These are phyloP conservation scores for Claviceps arundinis DNA, from an alignment of 2,329 filamentous ascomycete species.

Conservation along the genomic window DNA sequence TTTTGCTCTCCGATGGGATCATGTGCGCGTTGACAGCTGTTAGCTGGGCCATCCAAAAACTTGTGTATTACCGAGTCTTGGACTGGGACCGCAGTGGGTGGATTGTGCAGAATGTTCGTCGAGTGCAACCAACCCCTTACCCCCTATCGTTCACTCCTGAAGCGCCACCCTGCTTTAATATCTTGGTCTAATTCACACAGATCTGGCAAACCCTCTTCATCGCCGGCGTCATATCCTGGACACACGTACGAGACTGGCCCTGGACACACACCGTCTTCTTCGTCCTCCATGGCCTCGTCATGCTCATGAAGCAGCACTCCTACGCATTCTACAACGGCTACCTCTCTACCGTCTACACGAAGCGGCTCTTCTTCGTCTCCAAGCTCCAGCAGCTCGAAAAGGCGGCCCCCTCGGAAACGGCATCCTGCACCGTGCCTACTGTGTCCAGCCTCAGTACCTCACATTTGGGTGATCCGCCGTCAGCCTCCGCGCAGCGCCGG, in stretches of 20 bases:
- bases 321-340: slow-evolving; percentile 72
- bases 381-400: slow-evolving; percentile 45
- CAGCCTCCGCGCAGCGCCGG: slow-evolving; percentile 27
- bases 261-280: slow-evolving; percentile 76
- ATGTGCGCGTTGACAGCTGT: slow-evolving; percentile 56
- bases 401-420: slow-evolving; percentile 31
- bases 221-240: slow-evolving; percentile 47
- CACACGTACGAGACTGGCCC: slow-evolving; percentile 60
- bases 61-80: slow-evolving; percentile 44
- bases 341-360: slow-evolving; percentile 45
- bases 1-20: slow-evolving; percentile 51
- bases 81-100: slow-evolving; percentile 57
- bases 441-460: slow-evolving; percentile 30
- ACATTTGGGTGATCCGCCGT: slow-evolving; percentile 29
- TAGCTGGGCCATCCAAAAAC: slow-evolving; percentile 50
- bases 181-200: slow-evolving; percentile 17
- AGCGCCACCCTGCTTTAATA: not conserved
- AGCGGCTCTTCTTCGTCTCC: slow-evolving; percentile 27
- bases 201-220: slow-evolving; percentile 58
- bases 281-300: slow-evolving; percentile 58
- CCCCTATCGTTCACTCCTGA: no score
- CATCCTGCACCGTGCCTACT: slow-evolving; percentile 28
- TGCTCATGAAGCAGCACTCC: slow-evolving; percentile 76
- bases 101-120: slow-evolving; percentile 54
- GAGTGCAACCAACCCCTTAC: not conserved